Evolutionary conservation across 768 basidiomycete species (phyloP).

Genomic region (Collybia mongolica): DNA sequence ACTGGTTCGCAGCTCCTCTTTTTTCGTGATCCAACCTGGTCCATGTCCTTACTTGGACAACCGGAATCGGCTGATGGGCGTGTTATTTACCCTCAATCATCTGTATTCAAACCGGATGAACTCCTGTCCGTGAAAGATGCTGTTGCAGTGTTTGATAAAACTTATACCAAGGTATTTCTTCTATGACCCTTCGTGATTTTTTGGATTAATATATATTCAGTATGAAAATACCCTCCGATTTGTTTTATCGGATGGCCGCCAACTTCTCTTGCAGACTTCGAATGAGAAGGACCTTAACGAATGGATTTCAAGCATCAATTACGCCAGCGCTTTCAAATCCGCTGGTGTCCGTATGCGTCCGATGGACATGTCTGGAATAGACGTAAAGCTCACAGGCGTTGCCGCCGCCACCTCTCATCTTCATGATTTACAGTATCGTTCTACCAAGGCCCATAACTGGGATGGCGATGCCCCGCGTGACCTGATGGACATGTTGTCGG

Average conservation of each 20-base stretch:
- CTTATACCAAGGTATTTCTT: slow-evolving; percentile 67
- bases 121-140: slow-evolving; percentile 73
- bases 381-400: slow-evolving; percentile 76
- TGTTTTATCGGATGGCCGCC: slow-evolving; percentile 72
- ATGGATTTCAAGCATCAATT: slow-evolving; percentile 93
- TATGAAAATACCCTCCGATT: slow-evolving; percentile 77
- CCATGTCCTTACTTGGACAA: slow-evolving; percentile 42
- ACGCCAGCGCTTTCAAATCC: slow-evolving; percentile 89
- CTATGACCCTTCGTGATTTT: not conserved
- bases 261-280: slow-evolving; percentile 75
- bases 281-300: slow-evolving; percentile 75
- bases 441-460: slow-evolving; percentile 35
- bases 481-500: slow-evolving; percentile 40
- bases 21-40: slow-evolving; percentile 73
- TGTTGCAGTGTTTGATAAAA: slow-evolving; percentile 77
- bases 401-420: slow-evolving; percentile 87
- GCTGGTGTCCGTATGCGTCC: slow-evolving; percentile 81
- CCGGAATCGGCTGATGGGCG: slow-evolving; percentile 31
- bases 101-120: slow-evolving; percentile 79
- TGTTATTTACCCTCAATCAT: slow-evolving; percentile 33
- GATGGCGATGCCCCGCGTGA: slow-evolving; percentile 39
- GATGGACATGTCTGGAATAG: slow-evolving; percentile 62
- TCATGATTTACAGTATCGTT: slow-evolving; percentile 56
- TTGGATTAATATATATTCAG: slow-evolving; percentile 29
- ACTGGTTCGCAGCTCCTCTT: slow-evolving; percentile 91